These are phyloP conservation scores for Lasiosphaeria ovina DNA, from an alignment of 495 filamentous ascomycete species.

Conservation along the genomic window DNA sequence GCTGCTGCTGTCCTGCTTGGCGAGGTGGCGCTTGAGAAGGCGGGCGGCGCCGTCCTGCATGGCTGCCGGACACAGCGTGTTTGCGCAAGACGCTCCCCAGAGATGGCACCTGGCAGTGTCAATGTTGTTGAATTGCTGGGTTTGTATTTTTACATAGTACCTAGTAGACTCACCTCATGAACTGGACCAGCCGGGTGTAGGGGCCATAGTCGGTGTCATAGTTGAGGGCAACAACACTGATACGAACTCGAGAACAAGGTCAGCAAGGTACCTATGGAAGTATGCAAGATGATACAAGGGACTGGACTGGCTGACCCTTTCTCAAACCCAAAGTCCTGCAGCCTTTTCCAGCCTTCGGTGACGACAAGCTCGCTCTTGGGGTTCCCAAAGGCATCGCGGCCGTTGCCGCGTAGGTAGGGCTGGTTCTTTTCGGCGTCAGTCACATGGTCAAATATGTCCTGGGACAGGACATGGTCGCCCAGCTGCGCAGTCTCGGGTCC, in stretches of 20 bases:
- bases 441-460: slow-evolving; percentile 48
- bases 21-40: slow-evolving; percentile 55
- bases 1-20: slow-evolving; percentile 5
- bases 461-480: slow-evolving; percentile 46
- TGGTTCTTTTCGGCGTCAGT: slow-evolving; percentile 59
- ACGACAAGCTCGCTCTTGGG: slow-evolving; percentile 49
- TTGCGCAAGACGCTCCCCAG: slow-evolving; percentile 59
- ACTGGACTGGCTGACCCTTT: slow-evolving; percentile 36
- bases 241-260: background rate
- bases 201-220: slow-evolving; percentile 48
- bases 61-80: slow-evolving; percentile 63
- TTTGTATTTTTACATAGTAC: too few relatives aligned
- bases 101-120: slow-evolving; percentile 46
- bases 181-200: slow-evolving; percentile 54
- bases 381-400: slow-evolving; percentile 50
- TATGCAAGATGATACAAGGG: too few relatives aligned
- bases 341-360: slow-evolving; percentile 55
- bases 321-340: slow-evolving; percentile 52
- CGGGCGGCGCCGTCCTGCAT: slow-evolving; percentile 72
- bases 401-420: slow-evolving; percentile 51
- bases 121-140: too few relatives aligned
- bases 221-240: slow-evolving; percentile 49
- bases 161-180: slow-evolving; percentile 28
- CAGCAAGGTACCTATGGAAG: background rate
- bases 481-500: slow-evolving; percentile 40